phyloP scores from a whole-genome alignment of 164 flowering plant genomes.

The Berberis thunbergii region DNA sequence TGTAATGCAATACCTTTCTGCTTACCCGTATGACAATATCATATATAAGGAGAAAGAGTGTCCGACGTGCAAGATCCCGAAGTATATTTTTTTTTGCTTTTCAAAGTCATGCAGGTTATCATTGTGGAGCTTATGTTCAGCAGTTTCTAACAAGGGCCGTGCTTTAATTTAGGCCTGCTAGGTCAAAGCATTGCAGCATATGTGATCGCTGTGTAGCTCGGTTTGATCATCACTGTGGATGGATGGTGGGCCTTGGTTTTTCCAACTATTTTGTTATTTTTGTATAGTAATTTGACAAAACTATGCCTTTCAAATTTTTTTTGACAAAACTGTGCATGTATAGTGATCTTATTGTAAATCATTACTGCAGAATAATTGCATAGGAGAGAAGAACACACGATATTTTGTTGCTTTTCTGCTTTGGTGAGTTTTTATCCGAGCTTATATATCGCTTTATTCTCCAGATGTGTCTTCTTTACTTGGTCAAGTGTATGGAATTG shows the following conservation, averaged over 20 bases:
- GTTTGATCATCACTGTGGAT: conserved; percentile 98
- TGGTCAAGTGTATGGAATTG: too few relatives aligned
- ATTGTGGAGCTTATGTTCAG: background rate
- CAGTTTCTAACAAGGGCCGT: conserved; percentile 13
- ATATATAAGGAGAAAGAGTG: conserved; percentile 78
- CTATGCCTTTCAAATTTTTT: too few relatives aligned
- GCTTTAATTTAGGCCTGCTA: conserved; percentile 65
- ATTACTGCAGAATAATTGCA: conserved; percentile 82
- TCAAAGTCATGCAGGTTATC: background rate
- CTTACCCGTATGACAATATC: conserved; percentile 81
- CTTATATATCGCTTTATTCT: too few relatives aligned
- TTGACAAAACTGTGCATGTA: too few relatives aligned
- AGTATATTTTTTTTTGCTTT: conserved; percentile 30
- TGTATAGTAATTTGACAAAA: background rate
- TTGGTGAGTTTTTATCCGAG: conserved; percentile 43
- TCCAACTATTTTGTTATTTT: conserved; percentile 7
- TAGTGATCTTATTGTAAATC: background rate
- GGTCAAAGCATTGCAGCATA: conserved; percentile 95
- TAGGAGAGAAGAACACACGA: conserved; percentile 87
- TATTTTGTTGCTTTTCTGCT: conserved; percentile 86
- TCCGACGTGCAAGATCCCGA: conserved; percentile 76
- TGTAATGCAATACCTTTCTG: conserved; percentile 59
- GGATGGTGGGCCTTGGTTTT: conserved; percentile 61
- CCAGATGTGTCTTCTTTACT: too few relatives aligned
- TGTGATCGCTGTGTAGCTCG: conserved; percentile 95